Percentiles rank a stretch among this genome's conserved stretches.
These are phyloP conservation scores for Aspergillus pseudonomiae DNA, from an alignment of 2,329 filamentous ascomycete species.

Conservation along the genomic window DNA sequence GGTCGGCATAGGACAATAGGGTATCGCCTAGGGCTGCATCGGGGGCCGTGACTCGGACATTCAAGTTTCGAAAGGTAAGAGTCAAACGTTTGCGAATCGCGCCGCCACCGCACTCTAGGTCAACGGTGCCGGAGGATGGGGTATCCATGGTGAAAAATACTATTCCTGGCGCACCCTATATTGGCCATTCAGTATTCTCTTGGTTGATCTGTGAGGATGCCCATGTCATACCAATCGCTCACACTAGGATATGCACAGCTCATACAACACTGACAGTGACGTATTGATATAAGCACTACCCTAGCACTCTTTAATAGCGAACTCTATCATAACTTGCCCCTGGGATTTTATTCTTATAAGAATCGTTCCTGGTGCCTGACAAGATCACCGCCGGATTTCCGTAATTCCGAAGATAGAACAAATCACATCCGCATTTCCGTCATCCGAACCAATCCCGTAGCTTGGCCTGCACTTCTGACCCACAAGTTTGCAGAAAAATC, in stretches of 20 bases:
- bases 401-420: background rate
- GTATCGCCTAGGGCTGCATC: slow-evolving; percentile 41
- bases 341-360: background rate
- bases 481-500: background rate
- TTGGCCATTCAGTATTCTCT: background rate
- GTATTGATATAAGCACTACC: background rate
- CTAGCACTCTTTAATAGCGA: background rate
- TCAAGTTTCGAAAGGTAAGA: slow-evolving; percentile 40
- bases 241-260: background rate
- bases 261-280: background rate
- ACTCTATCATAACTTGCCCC: background rate
- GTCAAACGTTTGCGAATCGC: slow-evolving; percentile 36
- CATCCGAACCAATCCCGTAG: background rate
- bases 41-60: slow-evolving; percentile 38
- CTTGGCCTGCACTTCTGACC: background rate
- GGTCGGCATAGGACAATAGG: slow-evolving; percentile 36
- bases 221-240: background rate
- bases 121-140: slow-evolving; percentile 32
- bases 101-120: slow-evolving; percentile 27
- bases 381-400: background rate
- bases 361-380: background rate
- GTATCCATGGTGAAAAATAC: slow-evolving; percentile 26
- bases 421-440: background rate
- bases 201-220: background rate
- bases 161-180: background rate